These are phyloP conservation scores for Yamadazyma oceani DNA, from an alignment of 1,139 yeast genomes.

Conservation along the genomic window DNA sequence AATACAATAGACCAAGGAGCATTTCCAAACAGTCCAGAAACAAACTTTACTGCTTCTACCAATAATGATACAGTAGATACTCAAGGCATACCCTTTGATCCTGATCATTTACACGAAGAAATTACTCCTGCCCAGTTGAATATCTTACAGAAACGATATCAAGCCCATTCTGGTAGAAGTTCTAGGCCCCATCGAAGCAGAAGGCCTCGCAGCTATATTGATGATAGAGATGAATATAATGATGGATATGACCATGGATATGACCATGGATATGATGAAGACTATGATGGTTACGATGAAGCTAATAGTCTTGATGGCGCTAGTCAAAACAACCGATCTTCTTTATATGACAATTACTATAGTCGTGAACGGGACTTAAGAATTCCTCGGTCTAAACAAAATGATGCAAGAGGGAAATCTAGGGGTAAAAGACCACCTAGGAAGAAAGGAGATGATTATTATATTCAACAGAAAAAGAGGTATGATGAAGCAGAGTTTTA, in stretches of 20 bases:
- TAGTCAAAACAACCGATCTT: constrained; percentile 4
- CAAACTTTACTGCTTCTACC: constrained; percentile 8
- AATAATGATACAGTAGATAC: constrained; percentile 9
- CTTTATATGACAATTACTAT: constrained; percentile 14
- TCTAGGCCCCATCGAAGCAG: constrained; percentile 9
- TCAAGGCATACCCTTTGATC: constrained; percentile 19
- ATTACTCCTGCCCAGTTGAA: constrained; percentile 41
- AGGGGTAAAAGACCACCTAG: constrained; percentile 1
- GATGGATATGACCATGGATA: constrained; percentile 4
- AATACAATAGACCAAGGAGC: neutral
- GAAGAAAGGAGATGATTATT: constrained; percentile 28
- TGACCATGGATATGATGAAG: constrained; percentile 6
- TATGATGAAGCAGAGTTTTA: constrained; percentile 32
- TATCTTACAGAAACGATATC: constrained; percentile 20
- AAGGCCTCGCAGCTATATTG: constrained; percentile 9
- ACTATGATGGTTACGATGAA: constrained; percentile 5
- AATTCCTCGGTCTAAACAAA: constrained; percentile 8
- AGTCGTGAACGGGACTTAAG: constrained; percentile 10
- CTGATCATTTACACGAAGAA: constrained; percentile 33
- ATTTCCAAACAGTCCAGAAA: constrained; percentile 9
- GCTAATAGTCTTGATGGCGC: constrained; percentile 1
- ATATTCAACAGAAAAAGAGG: constrained; percentile 37
- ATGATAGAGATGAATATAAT: constrained; percentile 3
- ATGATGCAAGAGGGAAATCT: neutral
- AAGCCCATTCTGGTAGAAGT: constrained; percentile 5